Base-by-base conservation (phyloP, 2,329 filamentous ascomycete genomes). In the Arthrobotrys iridis region DNA sequence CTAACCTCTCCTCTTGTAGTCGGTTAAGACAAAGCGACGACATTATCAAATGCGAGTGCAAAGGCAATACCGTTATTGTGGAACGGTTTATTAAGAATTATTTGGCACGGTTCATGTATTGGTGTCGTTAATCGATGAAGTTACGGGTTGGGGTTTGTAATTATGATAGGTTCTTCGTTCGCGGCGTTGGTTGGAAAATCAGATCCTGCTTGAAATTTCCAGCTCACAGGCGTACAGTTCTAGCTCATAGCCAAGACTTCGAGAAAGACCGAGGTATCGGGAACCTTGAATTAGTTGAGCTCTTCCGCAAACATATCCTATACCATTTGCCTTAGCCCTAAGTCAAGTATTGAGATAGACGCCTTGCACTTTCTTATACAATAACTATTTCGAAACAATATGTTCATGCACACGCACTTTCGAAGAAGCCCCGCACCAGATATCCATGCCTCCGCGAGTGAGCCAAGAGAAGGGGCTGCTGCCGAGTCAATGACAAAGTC, bases 21-120 rank as follows among this genome's bases (percentile, higher is more conserved):
- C 94, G 88, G 81, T 96, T 96, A 81, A 91, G 88, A 82, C 93
- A 97, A 60, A 98, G 87, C 79, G 93, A 91, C 93, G 97, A 97
- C 74, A 66, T 82, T 77, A 43, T 28, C 68, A n/a, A 11, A 7
- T 2, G 2, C 4, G 6, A 18, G 22, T 6, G 15, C 18, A 10
- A 43, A 6, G 11, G 18, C 3, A 20, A 24, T n/a, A 24, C 30
- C 10, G 50, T 22, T 37, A 3, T 37, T 4, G 45, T 10, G 24
- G n/a, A n/a, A n/a, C n/a, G n/a, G n/a, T n/a, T n/a, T n/a, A n/a
- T n/a, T n/a, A n/a, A n/a, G n/a, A n/a, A n/a, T n/a, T n/a, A n/a
- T n/a, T n/a, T n/a, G n/a, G n/a, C n/a, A n/a, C n/a, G n/a, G n/a
- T n/a, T n/a, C n/a, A n/a, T n/a, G n/a, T n/a, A n/a, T n/a, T n/a